phyloP scores from a whole-genome alignment of 331 rosid species.

The Stylosanthes scabra region DNA sequence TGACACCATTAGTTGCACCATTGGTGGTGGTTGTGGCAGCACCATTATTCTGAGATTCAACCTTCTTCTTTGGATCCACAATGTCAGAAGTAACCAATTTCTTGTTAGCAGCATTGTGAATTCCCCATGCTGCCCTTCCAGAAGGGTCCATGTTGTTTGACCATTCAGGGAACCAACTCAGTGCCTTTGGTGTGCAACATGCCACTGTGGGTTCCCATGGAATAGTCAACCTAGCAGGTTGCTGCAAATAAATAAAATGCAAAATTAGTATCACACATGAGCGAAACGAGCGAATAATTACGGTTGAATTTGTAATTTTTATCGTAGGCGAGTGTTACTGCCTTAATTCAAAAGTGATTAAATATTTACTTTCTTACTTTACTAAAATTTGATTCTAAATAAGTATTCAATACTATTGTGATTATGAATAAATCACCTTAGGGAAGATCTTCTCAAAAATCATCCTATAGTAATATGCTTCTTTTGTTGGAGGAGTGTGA shows the following conservation, averaged over 20 bases:
- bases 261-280: too few relatives aligned
- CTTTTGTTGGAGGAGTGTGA: slow-evolving; percentile 87
- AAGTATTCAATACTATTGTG: too few relatives aligned
- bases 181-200: slow-evolving; percentile 93
- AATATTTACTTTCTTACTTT: too few relatives aligned
- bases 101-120: slow-evolving; percentile 44
- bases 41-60: background rate
- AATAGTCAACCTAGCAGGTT: slow-evolving; percentile 82
- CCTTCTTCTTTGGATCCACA: slow-evolving; percentile 1
- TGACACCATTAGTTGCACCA: background rate
- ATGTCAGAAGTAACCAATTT: background rate
- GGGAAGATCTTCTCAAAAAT: slow-evolving; percentile 96
- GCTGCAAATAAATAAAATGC: slow-evolving; percentile 48
- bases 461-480: slow-evolving; percentile 91
- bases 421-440: slow-evolving; percentile 52
- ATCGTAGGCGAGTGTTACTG: too few relatives aligned
- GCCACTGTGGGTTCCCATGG: slow-evolving; percentile 96
- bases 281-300: too few relatives aligned
- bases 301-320: too few relatives aligned
- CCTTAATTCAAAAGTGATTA: too few relatives aligned
- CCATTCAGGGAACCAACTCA: slow-evolving; percentile 83
- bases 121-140: slow-evolving; percentile 97
- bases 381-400: too few relatives aligned
- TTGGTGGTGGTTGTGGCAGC: background rate
- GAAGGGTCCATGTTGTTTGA: slow-evolving; percentile 89